Evolutionary conservation across 169 alveolate genomes (phyloP).

Genomic region (Eimeria maxima): DNA sequence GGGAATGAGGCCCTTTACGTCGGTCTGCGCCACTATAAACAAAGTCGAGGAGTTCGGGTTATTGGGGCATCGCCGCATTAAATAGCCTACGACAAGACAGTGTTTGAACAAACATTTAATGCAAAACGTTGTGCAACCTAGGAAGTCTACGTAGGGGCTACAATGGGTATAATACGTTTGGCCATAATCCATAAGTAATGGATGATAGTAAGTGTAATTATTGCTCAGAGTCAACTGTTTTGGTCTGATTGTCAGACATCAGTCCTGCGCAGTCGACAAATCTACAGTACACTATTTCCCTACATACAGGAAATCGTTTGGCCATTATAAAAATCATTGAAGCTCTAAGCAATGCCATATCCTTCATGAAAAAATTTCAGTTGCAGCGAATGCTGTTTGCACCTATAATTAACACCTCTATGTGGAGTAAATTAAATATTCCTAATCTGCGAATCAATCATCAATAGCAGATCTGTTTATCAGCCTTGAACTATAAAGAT

Average conservation of each 20-base stretch:
- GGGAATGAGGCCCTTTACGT: conserved; percentile 74
- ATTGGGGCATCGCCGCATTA: conserved; percentile 10
- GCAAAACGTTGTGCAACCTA: too few relatives aligned
- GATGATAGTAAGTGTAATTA: too few relatives aligned
- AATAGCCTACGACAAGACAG: conserved; percentile 51
- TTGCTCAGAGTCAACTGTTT: not conserved
- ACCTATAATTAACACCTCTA: not conserved
- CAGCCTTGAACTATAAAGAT: too few relatives aligned
- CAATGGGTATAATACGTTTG: too few relatives aligned
- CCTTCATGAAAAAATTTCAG: not conserved
- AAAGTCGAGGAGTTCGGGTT: conserved; percentile 68
- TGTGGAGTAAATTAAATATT: not conserved
- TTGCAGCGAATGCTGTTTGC: not conserved
- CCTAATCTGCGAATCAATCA: not conserved
- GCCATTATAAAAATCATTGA: not conserved
- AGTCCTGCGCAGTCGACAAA: not conserved
- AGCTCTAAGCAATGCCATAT: not conserved
- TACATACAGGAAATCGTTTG: not conserved
- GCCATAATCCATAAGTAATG: too few relatives aligned
- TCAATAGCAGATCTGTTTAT: too few relatives aligned
- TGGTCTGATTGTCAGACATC: not conserved
- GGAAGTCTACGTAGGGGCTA: too few relatives aligned
- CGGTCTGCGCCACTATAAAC: conserved; percentile 80
- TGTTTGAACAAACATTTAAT: not conserved
- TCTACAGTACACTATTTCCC: not conserved